Evolutionary conservation across 2,329 filamentous ascomycete genomes (phyloP).

Genomic region (Fonsecaea erecta): DNA sequence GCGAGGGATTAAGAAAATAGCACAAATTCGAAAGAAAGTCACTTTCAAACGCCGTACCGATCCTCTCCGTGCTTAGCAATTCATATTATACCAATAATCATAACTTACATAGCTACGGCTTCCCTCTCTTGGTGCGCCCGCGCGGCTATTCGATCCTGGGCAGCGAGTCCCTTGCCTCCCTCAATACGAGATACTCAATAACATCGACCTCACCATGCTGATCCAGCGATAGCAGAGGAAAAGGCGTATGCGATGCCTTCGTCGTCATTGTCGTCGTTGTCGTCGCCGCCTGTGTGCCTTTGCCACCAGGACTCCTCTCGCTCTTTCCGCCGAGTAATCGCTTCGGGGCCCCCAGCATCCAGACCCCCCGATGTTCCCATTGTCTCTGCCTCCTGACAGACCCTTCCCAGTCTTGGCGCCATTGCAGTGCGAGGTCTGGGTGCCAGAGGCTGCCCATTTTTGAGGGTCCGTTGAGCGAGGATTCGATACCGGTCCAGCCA

Average conservation of each 20-base stretch:
- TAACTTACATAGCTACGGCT: neutral
- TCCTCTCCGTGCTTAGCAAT: too few relatives aligned
- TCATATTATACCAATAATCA: neutral
- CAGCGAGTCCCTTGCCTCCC: conserved; percentile 25
- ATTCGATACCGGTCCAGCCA: conserved; percentile 16
- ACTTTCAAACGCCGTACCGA: too few relatives aligned
- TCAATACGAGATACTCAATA: conserved; percentile 23
- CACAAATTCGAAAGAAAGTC: too few relatives aligned
- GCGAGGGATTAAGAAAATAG: too few relatives aligned
- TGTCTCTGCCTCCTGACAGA: conserved; percentile 15
- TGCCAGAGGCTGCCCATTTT: conserved; percentile 22
- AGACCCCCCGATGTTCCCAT: conserved; percentile 22
- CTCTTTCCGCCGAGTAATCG: neutral
- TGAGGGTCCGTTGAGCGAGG: neutral
- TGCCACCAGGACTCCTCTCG: neutral
- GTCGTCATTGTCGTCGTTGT: neutral
- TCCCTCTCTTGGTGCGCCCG: neutral
- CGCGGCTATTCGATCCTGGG: conserved; percentile 10
- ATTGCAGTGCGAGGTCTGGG: conserved; percentile 10
- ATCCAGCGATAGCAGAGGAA: neutral
- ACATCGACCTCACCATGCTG: conserved; percentile 12
- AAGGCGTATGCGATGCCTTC: neutral
- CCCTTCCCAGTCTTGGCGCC: conserved; percentile 20
- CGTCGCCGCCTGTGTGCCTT: neutral
- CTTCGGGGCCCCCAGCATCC: conserved; percentile 21